Conservation (phyloP, 2,329 filamentous ascomycete genomes). For the Aspergillus carbonarius region DNA sequence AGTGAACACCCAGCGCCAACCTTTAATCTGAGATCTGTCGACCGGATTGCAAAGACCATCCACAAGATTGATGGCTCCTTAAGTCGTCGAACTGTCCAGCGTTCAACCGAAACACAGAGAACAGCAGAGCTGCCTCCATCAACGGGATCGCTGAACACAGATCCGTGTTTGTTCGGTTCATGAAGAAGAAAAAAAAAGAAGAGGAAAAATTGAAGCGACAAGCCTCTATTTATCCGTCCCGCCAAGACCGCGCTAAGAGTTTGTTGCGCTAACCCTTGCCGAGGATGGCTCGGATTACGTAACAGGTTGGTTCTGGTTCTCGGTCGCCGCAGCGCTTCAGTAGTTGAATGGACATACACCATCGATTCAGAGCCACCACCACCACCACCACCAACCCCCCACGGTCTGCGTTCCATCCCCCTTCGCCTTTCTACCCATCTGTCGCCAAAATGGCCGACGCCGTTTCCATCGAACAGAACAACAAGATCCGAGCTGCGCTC, state of each 20-base stretch:
- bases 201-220: conserved; percentile 35
- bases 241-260: conserved; percentile 28
- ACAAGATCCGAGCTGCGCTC: conserved; percentile 84
- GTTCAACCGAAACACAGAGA: conserved; percentile 69
- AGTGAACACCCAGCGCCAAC: conserved; percentile 52
- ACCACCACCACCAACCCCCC: background rate
- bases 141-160: conserved; percentile 82
- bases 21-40: conserved; percentile 89
- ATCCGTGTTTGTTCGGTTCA: conserved; percentile 59
- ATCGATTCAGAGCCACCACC: background rate
- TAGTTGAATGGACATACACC: background rate
- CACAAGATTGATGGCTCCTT: conserved; percentile 70
- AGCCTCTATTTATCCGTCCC: conserved; percentile 30
- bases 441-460: conserved; percentile 49
- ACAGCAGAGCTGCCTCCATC: conserved; percentile 41
- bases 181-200: conserved; percentile 39
- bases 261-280: conserved; percentile 23
- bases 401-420: background rate
- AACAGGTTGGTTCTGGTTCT: conserved; percentile 2
- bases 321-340: too few relatives aligned
- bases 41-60: conserved; percentile 81
- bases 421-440: background rate
- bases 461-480: conserved; percentile 86
- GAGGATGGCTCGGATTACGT: conserved; percentile 18
- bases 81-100: conserved; percentile 80